Evolutionary conservation across 1,139 yeast species (phyloP), one percentile per base, ranked within the genome.

Genomic region (Wickerhamomyces sp.): DNA sequence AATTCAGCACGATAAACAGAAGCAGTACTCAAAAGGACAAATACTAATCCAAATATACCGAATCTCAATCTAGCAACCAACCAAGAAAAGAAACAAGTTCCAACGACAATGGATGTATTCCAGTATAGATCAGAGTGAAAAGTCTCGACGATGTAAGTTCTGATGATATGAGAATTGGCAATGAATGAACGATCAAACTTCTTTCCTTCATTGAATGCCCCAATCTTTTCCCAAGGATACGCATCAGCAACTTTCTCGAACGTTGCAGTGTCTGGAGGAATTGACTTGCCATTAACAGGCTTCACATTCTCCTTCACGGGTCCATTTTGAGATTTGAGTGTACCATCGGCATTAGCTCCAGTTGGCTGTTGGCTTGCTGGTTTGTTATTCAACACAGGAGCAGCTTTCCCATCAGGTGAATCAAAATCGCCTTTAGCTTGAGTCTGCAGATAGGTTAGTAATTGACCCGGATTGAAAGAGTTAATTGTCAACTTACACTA

Each of bases 81-180:
- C 89, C 91, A 86, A 0, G 88, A 69, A 59, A 81, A 81, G 64
- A 82, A 75, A 64, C 91, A 84, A 10, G 89, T 81, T 9, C 90
- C 89, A 38, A 84, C 60, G 55, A 83, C 72, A 34, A 82, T 59
- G 1, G 79, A 73, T 35, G 80, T 73, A 65, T 85, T 85, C 77
- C 81, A 80, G 64, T 81, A 84, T 74, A 84, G 75, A 60, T 86
- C 95, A 23, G 84, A 79, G 55, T 75, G 80, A 57, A 82, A 82
- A 48, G 76, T 84, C 63, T 85, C 91, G 45, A 72, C 60, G 34
- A 86, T 78, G 53, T 82, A 85, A n/a, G 75, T 67, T 58, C 79
- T 81, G 36, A 84, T 58, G 10, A 61, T 55, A 14, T 56, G 54
- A 4, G 72, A 56, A 37, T 65, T 63, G 4, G 57, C 52, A 6